A percentile compares a stretch with the other conserved stretches of the same genome.
Evolutionary conservation across 108 stramenopile genomes (phyloP).

Genomic region (Pseudonitzschia delicatissima): DNA sequence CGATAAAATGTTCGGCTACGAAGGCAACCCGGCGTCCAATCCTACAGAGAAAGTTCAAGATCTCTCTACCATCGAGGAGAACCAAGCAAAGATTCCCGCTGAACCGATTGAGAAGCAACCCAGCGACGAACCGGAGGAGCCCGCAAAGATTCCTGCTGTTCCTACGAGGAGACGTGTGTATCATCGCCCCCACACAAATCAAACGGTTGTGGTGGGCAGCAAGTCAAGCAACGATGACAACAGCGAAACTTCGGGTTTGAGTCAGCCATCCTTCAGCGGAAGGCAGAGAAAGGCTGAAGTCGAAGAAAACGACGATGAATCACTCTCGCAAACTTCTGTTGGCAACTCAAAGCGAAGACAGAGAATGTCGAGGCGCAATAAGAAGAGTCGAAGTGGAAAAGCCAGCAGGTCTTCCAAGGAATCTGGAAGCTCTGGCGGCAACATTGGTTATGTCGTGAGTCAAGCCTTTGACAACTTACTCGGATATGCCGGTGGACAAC

Average conservation of each 20-base stretch:
- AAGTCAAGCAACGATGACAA: background rate
- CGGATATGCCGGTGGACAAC: background rate
- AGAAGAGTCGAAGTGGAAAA: background rate
- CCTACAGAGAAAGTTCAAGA: too few species aligned
- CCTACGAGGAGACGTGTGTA: background rate
- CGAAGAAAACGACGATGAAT: background rate
- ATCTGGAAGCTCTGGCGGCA: background rate
- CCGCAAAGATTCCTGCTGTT: background rate
- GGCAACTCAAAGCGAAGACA: background rate
- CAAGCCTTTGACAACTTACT: slow-evolving; percentile 10
- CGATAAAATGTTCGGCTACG: too few species aligned
- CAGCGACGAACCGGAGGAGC: too few species aligned
- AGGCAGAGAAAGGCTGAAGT: background rate
- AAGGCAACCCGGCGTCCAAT: too few species aligned
- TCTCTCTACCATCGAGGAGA: too few species aligned
- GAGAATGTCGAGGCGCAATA: background rate
- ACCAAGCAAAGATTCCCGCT: too few species aligned
- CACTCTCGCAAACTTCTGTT: background rate
- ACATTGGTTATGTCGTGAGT: slow-evolving; percentile 3
- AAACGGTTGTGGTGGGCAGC: slow-evolving; percentile 2
- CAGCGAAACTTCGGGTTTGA: background rate
- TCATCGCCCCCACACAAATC: slow-evolving; percentile 11
- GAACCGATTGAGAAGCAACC: too few species aligned
- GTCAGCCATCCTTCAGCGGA: background rate
- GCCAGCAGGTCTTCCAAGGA: background rate